phyloP scores from a whole-genome alignment of 768 basidiomycete genomes.

The Saitozyma podzolica region DNA sequence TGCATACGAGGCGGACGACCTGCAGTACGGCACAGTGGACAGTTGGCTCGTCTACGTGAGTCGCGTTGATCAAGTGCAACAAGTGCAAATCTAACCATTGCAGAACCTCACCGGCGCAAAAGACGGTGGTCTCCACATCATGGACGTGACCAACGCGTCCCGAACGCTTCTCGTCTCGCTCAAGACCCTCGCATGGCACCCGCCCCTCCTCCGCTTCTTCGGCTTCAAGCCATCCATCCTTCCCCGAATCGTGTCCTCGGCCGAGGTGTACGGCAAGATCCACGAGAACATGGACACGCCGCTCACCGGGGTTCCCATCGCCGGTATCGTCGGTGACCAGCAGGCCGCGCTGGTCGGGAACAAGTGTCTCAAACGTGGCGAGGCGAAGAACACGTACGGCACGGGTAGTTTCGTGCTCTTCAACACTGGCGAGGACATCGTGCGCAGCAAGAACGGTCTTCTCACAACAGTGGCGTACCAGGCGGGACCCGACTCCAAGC shows the following conservation, averaged over 20 bases:
- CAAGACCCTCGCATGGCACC: conserved; percentile 77
- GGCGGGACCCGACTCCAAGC: conserved; percentile 71
- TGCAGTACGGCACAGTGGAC: conserved; percentile 93
- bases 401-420: conserved; percentile 96
- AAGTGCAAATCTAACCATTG: neutral
- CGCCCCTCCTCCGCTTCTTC: conserved; percentile 81
- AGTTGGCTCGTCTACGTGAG: conserved; percentile 90
- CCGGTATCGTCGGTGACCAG: conserved; percentile 95
- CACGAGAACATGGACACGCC: conserved; percentile 56
- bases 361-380: conserved; percentile 84
- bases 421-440: conserved; percentile 84
- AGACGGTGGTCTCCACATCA: conserved; percentile 70
- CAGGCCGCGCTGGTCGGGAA: conserved; percentile 96
- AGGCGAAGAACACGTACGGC: conserved; percentile 98
- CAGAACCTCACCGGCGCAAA: conserved; percentile 83
- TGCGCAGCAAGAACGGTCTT: conserved; percentile 81
- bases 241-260: conserved; percentile 83
- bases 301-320: conserved; percentile 71
- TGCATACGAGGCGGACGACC: conserved; percentile 76
- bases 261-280: conserved; percentile 85
- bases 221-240: conserved; percentile 73
- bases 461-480: conserved; percentile 91
- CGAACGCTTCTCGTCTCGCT: conserved; percentile 90
- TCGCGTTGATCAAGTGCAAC: conserved; percentile 12
- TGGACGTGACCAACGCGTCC: conserved; percentile 94